Conservation (phyloP, 2,329 filamentous ascomycete species). For the Mycosphaerella sp. region DNA sequence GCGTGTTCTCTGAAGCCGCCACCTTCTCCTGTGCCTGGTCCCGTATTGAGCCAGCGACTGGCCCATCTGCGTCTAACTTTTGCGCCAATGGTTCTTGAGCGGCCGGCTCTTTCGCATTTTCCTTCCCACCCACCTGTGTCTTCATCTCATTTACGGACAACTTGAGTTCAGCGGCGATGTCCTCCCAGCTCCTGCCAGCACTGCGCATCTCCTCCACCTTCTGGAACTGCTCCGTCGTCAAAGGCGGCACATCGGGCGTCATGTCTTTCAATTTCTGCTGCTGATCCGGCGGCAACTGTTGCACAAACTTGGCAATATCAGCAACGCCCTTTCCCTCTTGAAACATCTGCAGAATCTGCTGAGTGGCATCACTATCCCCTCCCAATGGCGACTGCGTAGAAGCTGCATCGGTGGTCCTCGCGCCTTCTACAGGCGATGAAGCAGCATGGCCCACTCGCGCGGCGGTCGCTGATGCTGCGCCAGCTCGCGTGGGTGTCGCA, state of each 20-base stretch:
- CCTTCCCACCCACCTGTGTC: background rate
- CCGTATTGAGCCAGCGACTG: conserved; percentile 24
- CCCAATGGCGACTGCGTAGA: conserved; percentile 21
- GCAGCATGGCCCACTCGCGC: conserved; percentile 11
- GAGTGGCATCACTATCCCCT: conserved; percentile 6
- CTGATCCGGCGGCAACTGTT: conserved; percentile 10
- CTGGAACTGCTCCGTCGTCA: background rate
- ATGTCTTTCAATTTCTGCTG: conserved; percentile 10
- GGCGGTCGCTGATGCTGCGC: conserved; percentile 13
- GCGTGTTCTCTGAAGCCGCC: conserved; percentile 25
- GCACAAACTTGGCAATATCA: conserved; percentile 11
- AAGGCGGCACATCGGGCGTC: conserved; percentile 1
- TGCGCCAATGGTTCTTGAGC: conserved; percentile 31
- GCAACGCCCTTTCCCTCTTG: conserved; percentile 7
- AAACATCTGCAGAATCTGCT: conserved; percentile 26
- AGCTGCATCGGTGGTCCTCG: conserved; percentile 35
- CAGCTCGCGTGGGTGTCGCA: conserved; percentile 17
- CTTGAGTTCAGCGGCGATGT: conserved; percentile 7
- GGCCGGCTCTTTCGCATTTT: background rate
- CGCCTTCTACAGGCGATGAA: conserved; percentile 28
- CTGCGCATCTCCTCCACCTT: conserved; percentile 6
- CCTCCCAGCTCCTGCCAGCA: conserved; percentile 10
- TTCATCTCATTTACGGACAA: conserved; percentile 3
- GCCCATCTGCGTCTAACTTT: conserved; percentile 27
- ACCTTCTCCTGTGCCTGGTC: conserved; percentile 27